Evolutionary conservation across 768 basidiomycete species (phyloP).

Genomic region (button mushroom (Agaricus bisporus)): DNA sequence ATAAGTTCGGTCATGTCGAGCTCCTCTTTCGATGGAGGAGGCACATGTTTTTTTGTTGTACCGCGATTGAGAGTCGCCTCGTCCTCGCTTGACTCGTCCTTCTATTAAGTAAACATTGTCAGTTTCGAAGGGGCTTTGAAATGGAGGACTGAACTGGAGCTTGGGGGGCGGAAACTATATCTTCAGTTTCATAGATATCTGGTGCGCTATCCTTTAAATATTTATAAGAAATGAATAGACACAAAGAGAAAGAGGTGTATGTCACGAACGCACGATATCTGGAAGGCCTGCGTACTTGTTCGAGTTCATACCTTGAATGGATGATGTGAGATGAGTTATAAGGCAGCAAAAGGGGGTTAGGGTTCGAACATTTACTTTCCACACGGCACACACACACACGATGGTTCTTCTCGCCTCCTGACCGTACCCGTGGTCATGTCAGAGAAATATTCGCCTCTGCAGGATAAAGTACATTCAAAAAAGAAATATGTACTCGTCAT

Average conservation of each 20-base stretch:
- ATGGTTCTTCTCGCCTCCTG: too few species aligned
- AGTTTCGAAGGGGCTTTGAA: not conserved
- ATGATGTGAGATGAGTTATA: too few species aligned
- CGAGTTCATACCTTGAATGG: slow-evolving; percentile 38
- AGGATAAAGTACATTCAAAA: not conserved
- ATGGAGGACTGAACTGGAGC: slow-evolving; percentile 36
- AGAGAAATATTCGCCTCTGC: slow-evolving; percentile 3
- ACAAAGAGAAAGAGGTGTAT: not conserved
- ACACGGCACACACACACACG: not conserved
- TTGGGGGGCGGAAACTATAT: slow-evolving; percentile 52
- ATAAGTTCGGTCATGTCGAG: slow-evolving; percentile 64
- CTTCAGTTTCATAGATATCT: slow-evolving; percentile 91
- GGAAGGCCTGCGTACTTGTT: slow-evolving; percentile 86
- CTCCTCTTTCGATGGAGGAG: slow-evolving; percentile 48
- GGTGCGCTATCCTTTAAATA: slow-evolving; percentile 93
- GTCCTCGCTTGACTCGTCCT: slow-evolving; percentile 63
- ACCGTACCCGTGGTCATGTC: not conserved
- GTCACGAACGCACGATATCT: slow-evolving; percentile 67
- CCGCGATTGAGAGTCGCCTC: slow-evolving; percentile 42
- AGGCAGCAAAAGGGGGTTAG: not conserved
- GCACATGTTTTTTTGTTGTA: slow-evolving; percentile 28
- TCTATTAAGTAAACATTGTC: slow-evolving; percentile 26
- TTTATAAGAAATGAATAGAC: slow-evolving; percentile 3
- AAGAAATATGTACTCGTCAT: slow-evolving; percentile 48
- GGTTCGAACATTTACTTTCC: not conserved